These are phyloP conservation scores for Halenospora varia DNA, from an alignment of 495 filamentous ascomycete genomes.

Conservation along the genomic window DNA sequence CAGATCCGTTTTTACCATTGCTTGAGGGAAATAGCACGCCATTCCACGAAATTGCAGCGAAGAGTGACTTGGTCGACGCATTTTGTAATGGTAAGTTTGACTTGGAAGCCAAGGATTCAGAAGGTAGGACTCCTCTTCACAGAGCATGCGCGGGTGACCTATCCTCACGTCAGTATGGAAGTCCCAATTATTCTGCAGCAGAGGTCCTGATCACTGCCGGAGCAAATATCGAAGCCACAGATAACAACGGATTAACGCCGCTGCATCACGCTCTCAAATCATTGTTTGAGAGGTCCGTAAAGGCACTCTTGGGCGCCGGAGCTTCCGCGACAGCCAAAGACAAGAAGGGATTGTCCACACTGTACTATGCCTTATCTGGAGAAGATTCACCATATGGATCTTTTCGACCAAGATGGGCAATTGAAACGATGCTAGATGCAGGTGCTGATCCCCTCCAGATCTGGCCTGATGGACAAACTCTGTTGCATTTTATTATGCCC, in stretches of 20 bases:
- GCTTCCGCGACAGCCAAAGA: not conserved
- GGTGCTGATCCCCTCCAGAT: conserved; percentile 25
- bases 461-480: conserved; percentile 12
- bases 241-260: not conserved
- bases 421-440: conserved; percentile 19
- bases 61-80: not conserved
- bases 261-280: not conserved
- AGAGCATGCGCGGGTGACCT: not conserved
- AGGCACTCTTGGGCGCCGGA: not conserved
- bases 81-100: not conserved
- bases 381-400: not conserved
- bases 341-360: conserved; percentile 1
- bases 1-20: not conserved
- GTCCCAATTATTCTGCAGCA: no score
- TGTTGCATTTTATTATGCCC: conserved; percentile 13
- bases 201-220: not conserved
- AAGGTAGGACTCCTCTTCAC: conserved; percentile 5
- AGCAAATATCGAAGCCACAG: not conserved
- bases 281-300: not conserved
- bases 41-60: not conserved
- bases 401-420: not conserved
- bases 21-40: not conserved
- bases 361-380: conserved; percentile 20
- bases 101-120: not conserved
- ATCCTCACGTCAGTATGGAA: no score